phyloP scores from a whole-genome alignment of 2,329 filamentous ascomycete genomes.

The Xylariales sp. region DNA sequence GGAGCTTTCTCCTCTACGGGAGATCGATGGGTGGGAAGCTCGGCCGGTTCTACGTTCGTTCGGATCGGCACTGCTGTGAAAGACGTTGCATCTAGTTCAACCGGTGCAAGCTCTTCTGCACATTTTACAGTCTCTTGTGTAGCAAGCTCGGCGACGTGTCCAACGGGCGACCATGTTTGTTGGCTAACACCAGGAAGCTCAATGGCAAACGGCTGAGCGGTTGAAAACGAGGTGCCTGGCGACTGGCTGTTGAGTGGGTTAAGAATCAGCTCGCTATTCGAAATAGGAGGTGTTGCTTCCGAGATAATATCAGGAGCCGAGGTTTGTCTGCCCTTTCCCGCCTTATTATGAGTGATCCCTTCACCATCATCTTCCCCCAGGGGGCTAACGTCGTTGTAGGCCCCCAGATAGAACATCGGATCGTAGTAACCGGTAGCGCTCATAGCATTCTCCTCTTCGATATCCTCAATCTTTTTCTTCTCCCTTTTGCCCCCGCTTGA shows the following conservation, averaged over 20 bases:
- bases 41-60: constrained; percentile 37
- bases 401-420: constrained; percentile 63
- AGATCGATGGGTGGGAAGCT: constrained; percentile 42
- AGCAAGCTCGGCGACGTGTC: constrained; percentile 48
- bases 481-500: constrained; percentile 38
- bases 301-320: neutral
- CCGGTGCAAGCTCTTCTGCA: constrained; percentile 50
- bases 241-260: neutral
- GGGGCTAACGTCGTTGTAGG: constrained; percentile 60
- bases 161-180: constrained; percentile 42
- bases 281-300: constrained; percentile 9
- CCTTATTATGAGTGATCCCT: constrained; percentile 40
- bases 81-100: constrained; percentile 48
- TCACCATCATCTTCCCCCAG: constrained; percentile 57
- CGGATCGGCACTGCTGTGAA: constrained; percentile 26
- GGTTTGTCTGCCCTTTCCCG: neutral
- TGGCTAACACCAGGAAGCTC: constrained; percentile 41
- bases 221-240: neutral
- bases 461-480: constrained; percentile 34
- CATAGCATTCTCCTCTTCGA: constrained; percentile 50
- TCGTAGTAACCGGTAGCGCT: constrained; percentile 58
- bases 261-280: constrained; percentile 9
- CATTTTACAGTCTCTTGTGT: constrained; percentile 47
- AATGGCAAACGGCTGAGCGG: constrained; percentile 17
- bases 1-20: constrained; percentile 38